phyloP scores from a whole-genome alignment of 495 filamentous ascomycete species.

The Parathielavia hyrcaniae region DNA sequence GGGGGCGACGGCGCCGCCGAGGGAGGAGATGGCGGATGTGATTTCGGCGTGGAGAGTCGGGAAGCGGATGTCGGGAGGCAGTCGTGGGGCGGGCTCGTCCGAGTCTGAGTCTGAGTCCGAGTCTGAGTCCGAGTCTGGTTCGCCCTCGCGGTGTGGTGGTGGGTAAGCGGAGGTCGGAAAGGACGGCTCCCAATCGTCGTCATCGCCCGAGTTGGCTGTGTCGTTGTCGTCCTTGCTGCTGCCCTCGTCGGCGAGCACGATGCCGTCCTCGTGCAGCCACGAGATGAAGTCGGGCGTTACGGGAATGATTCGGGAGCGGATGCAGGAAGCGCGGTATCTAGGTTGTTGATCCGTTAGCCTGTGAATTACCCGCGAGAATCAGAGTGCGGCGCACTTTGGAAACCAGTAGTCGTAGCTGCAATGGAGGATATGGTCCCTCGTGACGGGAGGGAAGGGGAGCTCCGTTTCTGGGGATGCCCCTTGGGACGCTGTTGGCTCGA shows the following conservation, averaged over 20 bases:
- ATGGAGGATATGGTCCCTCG: constrained; percentile 77
- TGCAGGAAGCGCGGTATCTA: constrained; percentile 69
- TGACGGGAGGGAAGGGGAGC: constrained; percentile 78
- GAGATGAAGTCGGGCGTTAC: constrained; percentile 66
- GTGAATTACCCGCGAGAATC: neutral
- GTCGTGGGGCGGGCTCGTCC: constrained; percentile 17
- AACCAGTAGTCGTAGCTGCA: constrained; percentile 95
- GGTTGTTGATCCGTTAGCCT: constrained; percentile 18
- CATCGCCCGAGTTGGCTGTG: constrained; percentile 39
- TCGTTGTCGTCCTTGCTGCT: constrained; percentile 40
- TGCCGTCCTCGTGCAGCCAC: constrained; percentile 90
- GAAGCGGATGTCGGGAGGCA: constrained; percentile 44
- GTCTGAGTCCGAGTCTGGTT: constrained; percentile 20
- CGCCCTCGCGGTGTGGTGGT: constrained; percentile 26
- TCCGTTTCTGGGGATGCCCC: constrained; percentile 11
- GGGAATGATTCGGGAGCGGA: constrained; percentile 78
- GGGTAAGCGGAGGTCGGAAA: constrained; percentile 28
- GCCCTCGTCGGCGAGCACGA: constrained; percentile 65
- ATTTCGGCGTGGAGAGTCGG: constrained; percentile 69
- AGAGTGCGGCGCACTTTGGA: constrained; percentile 49
- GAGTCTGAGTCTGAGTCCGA: constrained; percentile 39
- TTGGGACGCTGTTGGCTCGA: constrained; percentile 21
- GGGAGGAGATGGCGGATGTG: constrained; percentile 63
- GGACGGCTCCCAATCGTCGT: constrained; percentile 43
- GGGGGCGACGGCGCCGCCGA: constrained; percentile 77